phyloP scores from a whole-genome alignment of 495 filamentous ascomycete species.

The Neurospora sp. region DNA sequence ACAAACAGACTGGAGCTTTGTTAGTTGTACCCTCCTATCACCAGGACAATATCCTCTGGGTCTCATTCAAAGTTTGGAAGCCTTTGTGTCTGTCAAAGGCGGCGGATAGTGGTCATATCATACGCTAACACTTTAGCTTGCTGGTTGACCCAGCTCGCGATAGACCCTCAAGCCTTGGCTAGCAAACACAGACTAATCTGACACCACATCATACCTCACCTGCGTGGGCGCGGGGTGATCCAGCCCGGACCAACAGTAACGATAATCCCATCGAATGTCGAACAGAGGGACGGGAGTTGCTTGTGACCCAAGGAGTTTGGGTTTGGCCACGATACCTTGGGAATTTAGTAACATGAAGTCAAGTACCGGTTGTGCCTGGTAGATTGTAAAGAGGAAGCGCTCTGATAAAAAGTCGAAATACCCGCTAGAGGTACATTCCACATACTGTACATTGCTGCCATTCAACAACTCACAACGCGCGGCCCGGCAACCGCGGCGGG shows the following conservation, averaged over 20 bases:
- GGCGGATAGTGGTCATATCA: not conserved
- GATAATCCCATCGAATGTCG: not conserved
- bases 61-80: not conserved
- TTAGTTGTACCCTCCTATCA: not conserved
- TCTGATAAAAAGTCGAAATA: not conserved
- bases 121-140: not conserved
- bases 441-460: not conserved
- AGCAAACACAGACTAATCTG: not conserved
- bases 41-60: not conserved
- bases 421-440: not conserved
- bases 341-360: not conserved
- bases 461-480: not conserved
- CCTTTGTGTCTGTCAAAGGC: not conserved
- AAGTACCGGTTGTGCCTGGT: not conserved
- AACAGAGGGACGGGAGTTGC: not conserved
- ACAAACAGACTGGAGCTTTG: not conserved
- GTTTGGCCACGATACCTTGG: not conserved
- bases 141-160: not conserved
- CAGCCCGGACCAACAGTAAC: not conserved
- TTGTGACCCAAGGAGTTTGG: not conserved
- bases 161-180: not conserved
- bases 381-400: not conserved
- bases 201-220: not conserved
- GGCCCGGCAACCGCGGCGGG: not conserved
- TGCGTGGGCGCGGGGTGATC: not conserved